phyloP scores from a whole-genome alignment of 768 basidiomycete species.

The Asterophora parasitica region DNA sequence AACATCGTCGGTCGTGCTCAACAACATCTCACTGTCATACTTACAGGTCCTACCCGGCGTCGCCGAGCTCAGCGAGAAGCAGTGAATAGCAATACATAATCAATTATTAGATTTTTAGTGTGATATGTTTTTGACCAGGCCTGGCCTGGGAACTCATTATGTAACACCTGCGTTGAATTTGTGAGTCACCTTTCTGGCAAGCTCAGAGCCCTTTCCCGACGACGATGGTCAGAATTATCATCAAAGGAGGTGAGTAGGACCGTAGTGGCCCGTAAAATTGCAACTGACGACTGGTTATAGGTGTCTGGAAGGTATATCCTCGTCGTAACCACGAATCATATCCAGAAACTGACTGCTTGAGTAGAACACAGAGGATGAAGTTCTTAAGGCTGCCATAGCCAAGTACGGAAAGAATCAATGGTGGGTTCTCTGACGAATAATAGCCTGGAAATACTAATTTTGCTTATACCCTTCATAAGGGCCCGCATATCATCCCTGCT shows the following conservation, averaged over 20 bases:
- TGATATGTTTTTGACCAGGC: background rate
- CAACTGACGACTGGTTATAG: conserved; percentile 28
- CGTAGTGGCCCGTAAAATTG: background rate
- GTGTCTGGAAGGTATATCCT: conserved; percentile 72
- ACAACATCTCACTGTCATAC: conserved; percentile 11
- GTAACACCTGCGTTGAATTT: conserved; percentile 3
- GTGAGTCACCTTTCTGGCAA: background rate
- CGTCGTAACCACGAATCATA: background rate
- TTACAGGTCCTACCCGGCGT: conserved; percentile 82
- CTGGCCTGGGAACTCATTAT: conserved; percentile 13
- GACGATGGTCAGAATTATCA: conserved; percentile 82
- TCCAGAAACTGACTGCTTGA: background rate
- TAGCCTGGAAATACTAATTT: background rate
- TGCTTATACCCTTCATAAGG: conserved; percentile 38
- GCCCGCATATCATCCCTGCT: conserved; percentile 97
- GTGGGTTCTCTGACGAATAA: conserved; percentile 28
- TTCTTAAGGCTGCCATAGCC: conserved; percentile 97
- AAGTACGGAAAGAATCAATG: conserved; percentile 98
- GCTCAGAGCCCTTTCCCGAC: background rate
- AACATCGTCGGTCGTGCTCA: conserved; percentile 9
- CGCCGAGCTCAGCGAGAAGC: conserved; percentile 81
- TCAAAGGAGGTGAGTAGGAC: conserved; percentile 69
- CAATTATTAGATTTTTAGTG: conserved; percentile 3
- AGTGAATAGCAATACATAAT: conserved; percentile 21
- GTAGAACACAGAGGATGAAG: conserved; percentile 96